Percentiles rank a stretch among this genome's conserved stretches.
These are phyloP conservation scores for Cunninghamia lanceolata DNA, from an alignment of 75 land plant genomes.

Conservation along the genomic window DNA sequence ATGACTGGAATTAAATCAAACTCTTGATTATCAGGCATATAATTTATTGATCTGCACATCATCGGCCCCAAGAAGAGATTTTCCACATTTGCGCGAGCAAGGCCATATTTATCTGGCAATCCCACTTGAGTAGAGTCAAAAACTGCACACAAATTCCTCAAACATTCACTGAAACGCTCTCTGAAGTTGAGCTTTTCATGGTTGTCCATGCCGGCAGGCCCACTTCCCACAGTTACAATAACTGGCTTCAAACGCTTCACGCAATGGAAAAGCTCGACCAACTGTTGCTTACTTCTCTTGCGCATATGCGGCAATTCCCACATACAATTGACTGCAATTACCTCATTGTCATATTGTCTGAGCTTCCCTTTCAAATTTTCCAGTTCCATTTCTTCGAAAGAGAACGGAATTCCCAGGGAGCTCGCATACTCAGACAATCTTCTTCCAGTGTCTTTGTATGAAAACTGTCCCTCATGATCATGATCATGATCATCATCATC, in stretches of 20 bases:
- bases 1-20: no score
- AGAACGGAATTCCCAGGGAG: not conserved
- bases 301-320: not conserved
- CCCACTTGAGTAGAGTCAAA: slow-evolving; percentile 68
- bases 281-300: not conserved
- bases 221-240: no score
- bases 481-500: not conserved
- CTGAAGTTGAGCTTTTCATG: slow-evolving; percentile 6
- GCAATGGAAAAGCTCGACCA: not conserved
- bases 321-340: not conserved
- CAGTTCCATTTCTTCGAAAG: not conserved
- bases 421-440: not conserved
- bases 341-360: not conserved
- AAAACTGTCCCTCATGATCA: no score
- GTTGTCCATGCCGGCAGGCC: slow-evolving; percentile 35
- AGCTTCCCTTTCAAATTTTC: not conserved
- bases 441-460: not conserved
- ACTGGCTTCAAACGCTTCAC: not conserved
- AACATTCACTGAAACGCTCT: slow-evolving; percentile 40
- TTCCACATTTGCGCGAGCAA: no score
- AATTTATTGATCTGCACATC: no score
- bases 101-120: no score
- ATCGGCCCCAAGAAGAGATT: no score
- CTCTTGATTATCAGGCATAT: no score
- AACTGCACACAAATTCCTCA: slow-evolving; percentile 58